Base-by-base conservation (phyloP, 768 basidiomycete genomes). In the Pulveroboletus frians region DNA sequence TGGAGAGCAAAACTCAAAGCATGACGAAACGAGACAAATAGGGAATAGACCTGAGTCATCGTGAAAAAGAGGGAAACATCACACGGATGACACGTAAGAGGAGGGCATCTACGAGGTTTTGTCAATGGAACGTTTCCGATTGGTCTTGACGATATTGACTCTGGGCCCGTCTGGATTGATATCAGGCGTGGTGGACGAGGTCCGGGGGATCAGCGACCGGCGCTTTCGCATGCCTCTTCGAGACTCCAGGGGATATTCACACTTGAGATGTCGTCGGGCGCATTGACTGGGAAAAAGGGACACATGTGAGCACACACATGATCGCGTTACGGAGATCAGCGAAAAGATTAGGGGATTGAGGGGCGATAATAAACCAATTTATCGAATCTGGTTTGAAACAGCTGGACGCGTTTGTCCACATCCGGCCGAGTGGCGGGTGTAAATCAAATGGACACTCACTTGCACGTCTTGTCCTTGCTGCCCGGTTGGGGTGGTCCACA, bases 231-330 rank as follows among this genome's bases (percentile, higher is more conserved):
- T 79, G 9, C 86, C 86, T 15, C 86, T 75, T 31, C 83, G 74
- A 57, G 84, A 86, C 64, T 84, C 83, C 6, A 72, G 66, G 1
- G 86, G 86, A 56, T 85, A 88, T 58, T 83, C 83, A 63, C 86
- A 88, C 49, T 73, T 77, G 41, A 87, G 76, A 27, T 78, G 77
- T 21, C 86, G 80, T 36, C 84, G 75, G 43, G 78, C 78, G 60
- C 86, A 88, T 71, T 88, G 86, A 65, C 86, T 88, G 62, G 42
- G 50, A 55, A 56, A 59, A 55, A 63, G 39, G 36, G 29, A 58
- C 42, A 45, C 61, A 47, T 52, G 55, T 66, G n/a, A 71, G 60
- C 38, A 53, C 44, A 54, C 36, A 39, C 40, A 34, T 32, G 39
- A 56, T 50, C 26, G 52, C 35, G 46, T 46, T 52, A 40, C 58